Base-by-base conservation (phyloP, 805 yeast species). In the Brettanomyces naardenensis region DNA sequence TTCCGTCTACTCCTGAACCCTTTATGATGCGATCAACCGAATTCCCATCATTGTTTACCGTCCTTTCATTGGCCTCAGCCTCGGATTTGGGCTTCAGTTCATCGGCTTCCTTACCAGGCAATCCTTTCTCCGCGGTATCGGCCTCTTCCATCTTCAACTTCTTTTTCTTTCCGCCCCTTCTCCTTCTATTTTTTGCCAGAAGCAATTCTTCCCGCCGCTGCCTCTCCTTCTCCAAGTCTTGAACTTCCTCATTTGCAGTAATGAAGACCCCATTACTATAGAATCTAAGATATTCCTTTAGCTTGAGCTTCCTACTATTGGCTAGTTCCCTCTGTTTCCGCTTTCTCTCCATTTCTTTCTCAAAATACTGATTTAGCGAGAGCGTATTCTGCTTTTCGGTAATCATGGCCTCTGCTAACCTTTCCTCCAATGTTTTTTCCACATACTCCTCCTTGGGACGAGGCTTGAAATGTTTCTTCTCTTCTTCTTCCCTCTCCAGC, bases 261-360 rank as follows among this genome's bases (percentile, higher is more conserved):
- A 84, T 70, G 28, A 54, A 66, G 15, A 65, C 59, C n/a, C 71
- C 71, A 32, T 53, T 48, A 35, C 80, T 69, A 4, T 59, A 53
- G 33, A 72, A 67, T 33, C 86, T 64, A 9, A 87, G 53, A 7
- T 79, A 76, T 38, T 82, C 71, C 3, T 65, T 65, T 47, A 92
- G 59, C 49, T 74, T 76, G 30, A 65, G 65, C 44, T 89, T 73
- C 48, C 70, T 75, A 52, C 80, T 80, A 41, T 76, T 67, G 56
- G 84, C 75, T 42, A 83, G 61, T 32, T 81, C 86, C 39, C 89
- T 65, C 52, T 89, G 90, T 38, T 72, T 73, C 55, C 80, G 79
- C 54, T 86, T 87, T 50, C 86, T 80, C 33, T 76, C 79, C 30
- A 81, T 64, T 55, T 92, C 98, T 53, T 85, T 90, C 49, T 89